Conservation (phyloP, 2,329 filamentous ascomycete species). For the Magnaporthiopsis incrustans region DNA sequence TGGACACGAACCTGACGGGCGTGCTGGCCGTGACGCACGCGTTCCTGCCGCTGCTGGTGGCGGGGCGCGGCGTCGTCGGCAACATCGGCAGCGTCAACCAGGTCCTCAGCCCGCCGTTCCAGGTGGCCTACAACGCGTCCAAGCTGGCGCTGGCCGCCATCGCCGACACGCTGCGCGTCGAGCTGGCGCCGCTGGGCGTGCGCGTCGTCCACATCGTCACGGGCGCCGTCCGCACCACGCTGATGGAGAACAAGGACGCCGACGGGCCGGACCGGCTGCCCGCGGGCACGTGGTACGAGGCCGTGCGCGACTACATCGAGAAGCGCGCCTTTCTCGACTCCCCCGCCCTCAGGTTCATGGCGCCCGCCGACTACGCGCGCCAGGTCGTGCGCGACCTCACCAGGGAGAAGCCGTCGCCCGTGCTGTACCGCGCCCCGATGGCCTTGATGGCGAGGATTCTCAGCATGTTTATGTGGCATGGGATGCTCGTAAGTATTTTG, state of each 20-base stretch:
- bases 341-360: slow-evolving; percentile 15
- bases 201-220: slow-evolving; percentile 21
- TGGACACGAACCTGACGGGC: slow-evolving; percentile 21
- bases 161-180: slow-evolving; percentile 19
- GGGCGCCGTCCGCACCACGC: slow-evolving; percentile 20
- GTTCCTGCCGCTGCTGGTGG: slow-evolving; percentile 23
- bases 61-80: slow-evolving; percentile 16
- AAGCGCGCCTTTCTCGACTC: slow-evolving; percentile 17
- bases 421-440: slow-evolving; percentile 22
- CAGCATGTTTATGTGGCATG: slow-evolving; percentile 22
- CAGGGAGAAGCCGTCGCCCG: slow-evolving; percentile 14
- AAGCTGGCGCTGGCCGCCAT: slow-evolving; percentile 21
- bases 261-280: slow-evolving; percentile 16
- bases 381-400: slow-evolving; percentile 21
- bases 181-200: slow-evolving; percentile 24
- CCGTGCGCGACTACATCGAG: slow-evolving; percentile 19
- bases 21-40: slow-evolving; percentile 23
- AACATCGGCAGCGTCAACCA: slow-evolving; percentile 22
- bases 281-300: slow-evolving; percentile 19
- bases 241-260: slow-evolving; percentile 18
- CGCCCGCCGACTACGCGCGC: slow-evolving; percentile 20
- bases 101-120: slow-evolving; percentile 21
- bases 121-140: slow-evolving; percentile 22
- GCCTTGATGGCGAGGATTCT: slow-evolving; percentile 20
- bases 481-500: slow-evolving; percentile 18